Evolutionary conservation across 345 rosid genomes (phyloP), one percentile per base, ranked within the genome.

Genomic region (Camelina neglecta): DNA sequence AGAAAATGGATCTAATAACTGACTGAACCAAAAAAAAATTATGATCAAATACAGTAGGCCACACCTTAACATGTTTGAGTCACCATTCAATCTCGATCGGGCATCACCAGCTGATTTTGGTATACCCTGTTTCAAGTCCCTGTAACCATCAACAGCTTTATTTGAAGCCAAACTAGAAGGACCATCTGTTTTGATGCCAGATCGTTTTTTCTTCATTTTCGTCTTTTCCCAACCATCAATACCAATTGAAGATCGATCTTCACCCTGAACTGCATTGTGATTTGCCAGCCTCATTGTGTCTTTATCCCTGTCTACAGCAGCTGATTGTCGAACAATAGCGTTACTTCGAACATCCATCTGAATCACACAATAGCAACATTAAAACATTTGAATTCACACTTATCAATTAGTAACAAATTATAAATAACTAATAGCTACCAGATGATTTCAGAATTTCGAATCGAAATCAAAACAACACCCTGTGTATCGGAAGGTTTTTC

Each of bases 151-250:
- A 13, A 60, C 67, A 33, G 85, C 81, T 84, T 89, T 96, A 74
- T 88, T 39, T 29, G 88, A 84, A 47, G 78, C 74, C 80, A 81
- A 69, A 79, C 76, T 84, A 60, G 91, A 76, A 73, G 96, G 79
- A 73, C 75, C 84, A 76, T 90, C 98, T 24, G 87, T 81, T 84
- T 88, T 92, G 83, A 89, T 95, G 61, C 87, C 96, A 79, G 99
- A 90, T 38, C 98, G 96, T 69, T 89, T 96, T 86, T 92, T 95
- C 89, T 91, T 96, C 89, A 90, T 84, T 86, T 91, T 96, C 60
- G 91, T 67, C 85, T 91, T 96, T 77, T 96, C 99, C 99, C 97
- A 96, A 68, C 96, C 93, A 74, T 96, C 99, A 81, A 85, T 84
- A 31, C 90, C 86, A 77, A 86, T 84, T 60, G 92, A 75, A 78